Base-by-base conservation (phyloP, 148 eudicot species). In the Tetragonia tetragonoides region DNA sequence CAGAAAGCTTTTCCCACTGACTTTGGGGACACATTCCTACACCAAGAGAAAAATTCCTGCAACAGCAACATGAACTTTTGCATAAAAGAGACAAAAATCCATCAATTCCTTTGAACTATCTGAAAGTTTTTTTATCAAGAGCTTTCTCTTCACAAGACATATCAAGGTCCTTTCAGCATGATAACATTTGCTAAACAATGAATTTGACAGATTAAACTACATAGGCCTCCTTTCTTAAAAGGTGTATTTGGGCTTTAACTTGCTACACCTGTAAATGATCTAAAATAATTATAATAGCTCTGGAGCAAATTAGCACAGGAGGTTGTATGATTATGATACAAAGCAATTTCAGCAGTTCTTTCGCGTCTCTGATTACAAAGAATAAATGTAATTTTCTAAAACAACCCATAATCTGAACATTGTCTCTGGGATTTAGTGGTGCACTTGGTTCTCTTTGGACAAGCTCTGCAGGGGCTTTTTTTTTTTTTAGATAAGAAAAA, bases 11-110 rank as follows among this genome's bases (percentile, higher is more conserved):
- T 76, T 88, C 88, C 98, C 98, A 96, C 70, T 87, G 89, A 66
- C 85, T 88, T 72, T 82, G 88, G 72, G 93, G 88, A 82, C 99
- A 96, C 99, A 96, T 90, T 56, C 95, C 98, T 60, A 93, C 64
- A 78, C 88, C 91, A 65, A 96, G 86, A 78, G 99, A 89, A 28
- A 74, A 11, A 82, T 93, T 96, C 89, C 98, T 96, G 84, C 70
- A 80, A 82, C n/a, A 73, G 63, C 46, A 37, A 49, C 38, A 66
- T 65, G 16, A 24, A 54, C 21, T 63, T 47, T 41, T 14, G 17
- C 3, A 44, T 21, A 20, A 75, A 44, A 18, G 46, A 39, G 41
- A 42, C 53, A 63, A 9, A 60, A 79, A 42, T 9, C 23, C 73
- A 77, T 54, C 49, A 74, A 51, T 51, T 76, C 70, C 18, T 16